These are phyloP conservation scores for Ophiostoma quercus DNA, from an alignment of 2,329 filamentous ascomycete genomes.

Conservation along the genomic window DNA sequence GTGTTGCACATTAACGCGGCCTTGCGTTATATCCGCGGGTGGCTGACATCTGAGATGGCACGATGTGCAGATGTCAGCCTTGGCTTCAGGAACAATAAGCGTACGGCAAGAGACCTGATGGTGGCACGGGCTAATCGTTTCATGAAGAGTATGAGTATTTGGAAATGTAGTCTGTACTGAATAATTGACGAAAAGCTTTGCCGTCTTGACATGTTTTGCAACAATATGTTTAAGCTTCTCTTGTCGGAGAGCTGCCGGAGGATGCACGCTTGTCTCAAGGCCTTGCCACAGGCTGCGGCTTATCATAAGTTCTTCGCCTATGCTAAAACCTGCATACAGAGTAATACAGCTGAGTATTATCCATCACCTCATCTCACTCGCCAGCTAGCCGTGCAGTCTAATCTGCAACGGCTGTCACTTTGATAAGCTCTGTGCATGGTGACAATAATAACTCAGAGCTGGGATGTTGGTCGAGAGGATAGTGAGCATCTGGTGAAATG, in stretches of 20 bases:
- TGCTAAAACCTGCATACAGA: background rate
- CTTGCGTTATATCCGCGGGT: background rate
- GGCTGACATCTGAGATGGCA: background rate
- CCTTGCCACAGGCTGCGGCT: background rate
- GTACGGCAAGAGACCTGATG: background rate
- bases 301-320: background rate
- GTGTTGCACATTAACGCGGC: background rate
- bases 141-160: background rate
- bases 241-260: background rate
- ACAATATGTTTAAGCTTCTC: background rate
- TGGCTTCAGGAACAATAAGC: background rate
- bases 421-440: background rate
- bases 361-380: background rate
- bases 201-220: background rate
- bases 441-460: too few relatives aligned
- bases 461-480: background rate
- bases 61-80: background rate
- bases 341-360: background rate
- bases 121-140: background rate
- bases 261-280: background rate
- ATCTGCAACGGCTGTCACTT: slow-evolving; percentile 6
- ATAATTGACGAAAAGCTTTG: background rate
- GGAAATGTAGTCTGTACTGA: background rate
- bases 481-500: background rate
- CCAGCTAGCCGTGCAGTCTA: background rate